These are phyloP conservation scores for Bimuria novae-zelandiae DNA, from an alignment of 2,329 filamentous ascomycete species.

Conservation along the genomic window DNA sequence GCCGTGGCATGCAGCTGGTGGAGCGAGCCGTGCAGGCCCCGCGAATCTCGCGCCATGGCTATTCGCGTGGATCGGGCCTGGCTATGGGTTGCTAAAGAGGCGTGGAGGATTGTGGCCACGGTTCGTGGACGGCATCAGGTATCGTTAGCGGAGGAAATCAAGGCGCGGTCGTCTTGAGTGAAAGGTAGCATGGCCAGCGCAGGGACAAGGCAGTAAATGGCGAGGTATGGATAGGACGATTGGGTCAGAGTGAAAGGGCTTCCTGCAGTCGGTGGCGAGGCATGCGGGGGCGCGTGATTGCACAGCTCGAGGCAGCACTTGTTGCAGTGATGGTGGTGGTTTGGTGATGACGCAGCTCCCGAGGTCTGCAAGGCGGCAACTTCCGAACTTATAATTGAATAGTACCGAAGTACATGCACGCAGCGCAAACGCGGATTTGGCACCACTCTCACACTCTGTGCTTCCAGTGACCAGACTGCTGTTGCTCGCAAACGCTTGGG, in stretches of 20 bases:
- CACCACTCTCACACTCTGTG: neutral
- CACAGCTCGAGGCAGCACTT: neutral
- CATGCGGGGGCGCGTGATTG: neutral
- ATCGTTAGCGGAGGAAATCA: constrained; percentile 10
- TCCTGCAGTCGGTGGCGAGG: neutral
- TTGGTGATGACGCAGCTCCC: neutral
- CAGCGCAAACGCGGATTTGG: neutral
- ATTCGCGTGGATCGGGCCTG: neutral
- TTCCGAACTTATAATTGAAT: neutral
- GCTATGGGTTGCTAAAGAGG: constrained; percentile 5
- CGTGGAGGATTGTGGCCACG: constrained; percentile 10
- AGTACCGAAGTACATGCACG: neutral
- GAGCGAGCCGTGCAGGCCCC: constrained; percentile 51
- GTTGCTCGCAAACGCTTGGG: too few species aligned
- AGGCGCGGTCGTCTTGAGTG: neutral
- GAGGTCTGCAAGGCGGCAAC: neutral
- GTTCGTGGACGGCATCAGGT: constrained; percentile 27
- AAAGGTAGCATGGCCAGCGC: neutral
- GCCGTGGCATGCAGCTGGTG: constrained; percentile 88
- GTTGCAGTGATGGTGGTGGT: neutral
- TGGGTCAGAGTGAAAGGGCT: neutral
- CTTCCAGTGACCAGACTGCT: too few species aligned
- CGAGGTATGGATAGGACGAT: neutral
- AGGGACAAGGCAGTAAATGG: neutral
- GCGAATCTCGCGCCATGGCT: constrained; percentile 35